These are phyloP conservation scores for Lepidopterella palustris DNA, from an alignment of 495 filamentous ascomycete species.

Conservation along the genomic window DNA sequence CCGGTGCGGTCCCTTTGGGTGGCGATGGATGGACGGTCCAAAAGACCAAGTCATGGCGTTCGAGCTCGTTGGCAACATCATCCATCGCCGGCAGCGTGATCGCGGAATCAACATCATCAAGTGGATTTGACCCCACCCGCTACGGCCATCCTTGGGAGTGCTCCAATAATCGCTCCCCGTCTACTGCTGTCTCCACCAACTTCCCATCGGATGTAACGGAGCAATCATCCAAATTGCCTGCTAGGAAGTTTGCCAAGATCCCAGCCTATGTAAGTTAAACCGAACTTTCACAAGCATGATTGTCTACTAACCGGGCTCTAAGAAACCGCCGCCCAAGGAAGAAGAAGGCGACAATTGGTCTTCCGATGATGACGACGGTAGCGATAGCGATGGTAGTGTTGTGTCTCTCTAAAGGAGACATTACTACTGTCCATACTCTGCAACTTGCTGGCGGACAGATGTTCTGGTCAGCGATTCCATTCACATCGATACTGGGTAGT, in stretches of 20 bases:
- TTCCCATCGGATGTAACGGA: slow-evolving; percentile 8
- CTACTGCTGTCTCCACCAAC: slow-evolving; percentile 2
- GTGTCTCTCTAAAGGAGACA: neutral
- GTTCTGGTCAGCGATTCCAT: no score
- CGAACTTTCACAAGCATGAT: neutral
- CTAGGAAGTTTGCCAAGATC: slow-evolving; percentile 17
- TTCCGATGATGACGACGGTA: slow-evolving; percentile 10
- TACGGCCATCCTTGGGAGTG: slow-evolving; percentile 15
- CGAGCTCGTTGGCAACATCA: neutral
- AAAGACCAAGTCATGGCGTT: slow-evolving; percentile 16
- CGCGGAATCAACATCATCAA: neutral
- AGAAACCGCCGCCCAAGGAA: neutral
- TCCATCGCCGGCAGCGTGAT: neutral
- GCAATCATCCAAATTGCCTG: neutral
- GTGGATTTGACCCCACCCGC: slow-evolving; percentile 14
- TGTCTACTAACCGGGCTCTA: slow-evolving; percentile 6
- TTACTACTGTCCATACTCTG: no score
- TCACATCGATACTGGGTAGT: no score
- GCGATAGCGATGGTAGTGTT: slow-evolving; percentile 3
- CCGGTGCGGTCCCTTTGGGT: slow-evolving; percentile 2
- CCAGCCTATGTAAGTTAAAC: slow-evolving; percentile 23
- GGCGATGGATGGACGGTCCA: slow-evolving; percentile 4
- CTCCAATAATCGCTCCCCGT: neutral
- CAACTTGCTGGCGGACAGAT: no score
- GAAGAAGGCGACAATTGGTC: slow-evolving; percentile 23